phyloP scores from a whole-genome alignment of 371 early-diverging fungal species.

The Mortierella polycephala region DNA sequence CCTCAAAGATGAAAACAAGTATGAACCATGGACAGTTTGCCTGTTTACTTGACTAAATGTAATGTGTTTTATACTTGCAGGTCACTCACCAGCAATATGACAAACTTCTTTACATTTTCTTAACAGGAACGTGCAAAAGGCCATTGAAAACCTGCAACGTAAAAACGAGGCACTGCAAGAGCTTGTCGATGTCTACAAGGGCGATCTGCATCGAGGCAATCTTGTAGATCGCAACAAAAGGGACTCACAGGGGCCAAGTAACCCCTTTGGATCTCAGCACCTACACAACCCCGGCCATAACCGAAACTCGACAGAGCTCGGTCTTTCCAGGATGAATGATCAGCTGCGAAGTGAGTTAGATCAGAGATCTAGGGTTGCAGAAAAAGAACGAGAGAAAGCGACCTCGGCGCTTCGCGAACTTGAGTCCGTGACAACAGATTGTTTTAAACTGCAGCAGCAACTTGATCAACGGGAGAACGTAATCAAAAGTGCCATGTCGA shows the following conservation, averaged over 20 bases:
- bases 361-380: slow-evolving; percentile 20
- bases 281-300: slow-evolving; percentile 5
- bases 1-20: slow-evolving; percentile 37
- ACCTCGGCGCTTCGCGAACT: slow-evolving; percentile 20
- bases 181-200: slow-evolving; percentile 17
- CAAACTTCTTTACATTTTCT: neutral
- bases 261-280: slow-evolving; percentile 4
- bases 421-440: slow-evolving; percentile 19
- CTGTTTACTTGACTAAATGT: neutral
- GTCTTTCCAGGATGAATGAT: slow-evolving; percentile 35
- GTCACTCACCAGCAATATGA: neutral
- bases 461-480: slow-evolving; percentile 25
- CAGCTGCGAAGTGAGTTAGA: slow-evolving; percentile 35
- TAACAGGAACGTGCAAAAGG: slow-evolving; percentile 33
- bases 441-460: slow-evolving; percentile 31
- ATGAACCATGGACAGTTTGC: neutral
- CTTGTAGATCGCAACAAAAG: neutral
- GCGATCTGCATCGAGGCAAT: neutral
- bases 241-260: slow-evolving; percentile 3
- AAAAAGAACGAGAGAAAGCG: slow-evolving; percentile 35
- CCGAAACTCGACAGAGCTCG: slow-evolving; percentile 20
- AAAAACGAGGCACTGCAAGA: slow-evolving; percentile 31
- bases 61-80: neutral
- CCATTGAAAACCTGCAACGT: slow-evolving; percentile 30
- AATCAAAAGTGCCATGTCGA: slow-evolving; percentile 25